Evolutionary conservation across 2,329 filamentous ascomycete genomes (phyloP).

Genomic region (Hypoxylon sp.): DNA sequence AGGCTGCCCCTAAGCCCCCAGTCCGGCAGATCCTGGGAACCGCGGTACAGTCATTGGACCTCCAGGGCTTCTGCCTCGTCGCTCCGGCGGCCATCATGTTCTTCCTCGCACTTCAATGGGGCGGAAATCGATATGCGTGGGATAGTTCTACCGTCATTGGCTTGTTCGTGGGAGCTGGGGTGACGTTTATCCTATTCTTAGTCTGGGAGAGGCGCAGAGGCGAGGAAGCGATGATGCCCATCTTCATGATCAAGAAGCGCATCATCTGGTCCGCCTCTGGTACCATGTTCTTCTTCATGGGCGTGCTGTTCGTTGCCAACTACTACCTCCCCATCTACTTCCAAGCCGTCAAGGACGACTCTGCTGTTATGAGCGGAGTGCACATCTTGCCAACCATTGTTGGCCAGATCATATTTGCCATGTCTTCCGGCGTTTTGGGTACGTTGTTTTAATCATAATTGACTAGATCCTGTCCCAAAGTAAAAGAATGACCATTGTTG

Average conservation of each 20-base stretch:
- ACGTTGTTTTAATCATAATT: neutral
- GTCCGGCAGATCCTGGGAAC: neutral
- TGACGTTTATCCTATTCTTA: constrained; percentile 42
- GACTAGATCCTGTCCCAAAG: neutral
- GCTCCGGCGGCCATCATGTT: constrained; percentile 51
- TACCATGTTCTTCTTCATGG: constrained; percentile 1
- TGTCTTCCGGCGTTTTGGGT: neutral
- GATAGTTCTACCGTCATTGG: constrained; percentile 48
- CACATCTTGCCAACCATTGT: constrained; percentile 25
- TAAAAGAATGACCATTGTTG: neutral
- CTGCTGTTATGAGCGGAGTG: constrained; percentile 29
- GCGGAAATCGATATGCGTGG: constrained; percentile 50
- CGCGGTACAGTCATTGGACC: constrained; percentile 45
- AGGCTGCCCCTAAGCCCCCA: constrained; percentile 41
- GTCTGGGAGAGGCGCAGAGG: constrained; percentile 50
- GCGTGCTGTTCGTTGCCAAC: constrained; percentile 49
- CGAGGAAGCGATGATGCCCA: constrained; percentile 56
- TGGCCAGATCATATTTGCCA: constrained; percentile 43
- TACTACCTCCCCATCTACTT: constrained; percentile 44
- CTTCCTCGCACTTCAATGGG: constrained; percentile 55
- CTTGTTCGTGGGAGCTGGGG: constrained; percentile 48
- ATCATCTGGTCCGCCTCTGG: constrained; percentile 51
- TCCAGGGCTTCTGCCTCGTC: constrained; percentile 52
- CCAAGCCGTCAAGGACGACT: constrained; percentile 27
- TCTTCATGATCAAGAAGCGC: constrained; percentile 50